Base-by-base conservation (phyloP, 139 green algal genomes). In the Klebsormidium nitens region DNA sequence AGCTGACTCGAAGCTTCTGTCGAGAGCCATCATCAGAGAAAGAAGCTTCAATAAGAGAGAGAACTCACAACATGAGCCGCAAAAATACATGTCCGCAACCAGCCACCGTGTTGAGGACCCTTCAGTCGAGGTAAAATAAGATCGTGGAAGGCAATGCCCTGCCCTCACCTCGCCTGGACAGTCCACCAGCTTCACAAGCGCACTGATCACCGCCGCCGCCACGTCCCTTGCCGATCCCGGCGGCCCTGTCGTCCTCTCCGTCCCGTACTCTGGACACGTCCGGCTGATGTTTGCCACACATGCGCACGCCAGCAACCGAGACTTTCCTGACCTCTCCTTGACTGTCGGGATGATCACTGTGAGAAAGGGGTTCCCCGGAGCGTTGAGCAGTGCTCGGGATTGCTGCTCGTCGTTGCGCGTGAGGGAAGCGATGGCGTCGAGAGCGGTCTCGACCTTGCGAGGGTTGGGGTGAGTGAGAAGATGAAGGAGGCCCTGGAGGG, bases 161-260 rank as follows among this genome's bases (percentile, higher is more conserved):
- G 31, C 52, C 39, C 40, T 88, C 79, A 5, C 69, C n/a, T n/a
- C n/a, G n/a, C n/a, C n/a, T n/a, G n/a, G n/a, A n/a, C n/a, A n/a
- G n/a, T n/a, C 59, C 31, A 90, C 49, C 62, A 91, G 70, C 75
- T 84, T 85, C 36, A 91, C 65, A 47, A 91, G 36, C 39, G 38
- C 17, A 28, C 42, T 14, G n/a, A 77, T 31, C 3, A 77, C n/a
- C 5, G 32, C 28, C 3, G 38, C 61, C 4, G 19, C 31, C 28
- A 67, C 36, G 23, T 70, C 29, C 28, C 4, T 4, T 8, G n/a
- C 37, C 40, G 4, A 19, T 14, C 69, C 38, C 5, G 17, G 23
- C 3, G 65, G 8, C 44, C 19, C 19, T 17, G 17, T 28, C n/a
- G 52, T 34, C 8, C 28, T 8, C 17, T 62, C 36, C 32, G 46